These are phyloP conservation scores for Gracilaria domingensis DNA, from an alignment of 23 red algal genomes.

Conservation along the genomic window DNA sequence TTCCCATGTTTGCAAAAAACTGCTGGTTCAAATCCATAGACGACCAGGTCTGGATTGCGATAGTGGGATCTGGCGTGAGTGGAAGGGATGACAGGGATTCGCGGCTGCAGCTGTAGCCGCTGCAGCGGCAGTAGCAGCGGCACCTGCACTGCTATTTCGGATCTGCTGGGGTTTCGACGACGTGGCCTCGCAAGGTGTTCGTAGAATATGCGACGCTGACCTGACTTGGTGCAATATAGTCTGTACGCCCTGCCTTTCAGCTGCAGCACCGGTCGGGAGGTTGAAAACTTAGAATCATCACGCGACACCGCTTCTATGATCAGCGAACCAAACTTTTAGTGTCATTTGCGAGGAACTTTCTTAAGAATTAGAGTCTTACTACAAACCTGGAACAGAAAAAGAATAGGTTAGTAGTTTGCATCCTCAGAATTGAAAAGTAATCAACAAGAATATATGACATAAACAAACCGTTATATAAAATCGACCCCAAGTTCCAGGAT, in stretches of 20 bases:
- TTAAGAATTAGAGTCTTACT: too few species aligned
- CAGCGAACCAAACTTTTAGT: too few species aligned
- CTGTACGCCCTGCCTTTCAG: neutral
- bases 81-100: neutral
- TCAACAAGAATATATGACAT: too few species aligned
- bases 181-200: neutral
- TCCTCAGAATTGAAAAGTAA: too few species aligned
- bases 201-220: neutral
- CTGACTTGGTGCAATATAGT: neutral
- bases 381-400: too few species aligned
- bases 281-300: too few species aligned
- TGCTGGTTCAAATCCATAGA: constrained; percentile 10
- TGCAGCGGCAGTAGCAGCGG: constrained; percentile 47
- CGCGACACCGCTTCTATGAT: too few species aligned
- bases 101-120: constrained; percentile 41
- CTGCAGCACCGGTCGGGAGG: neutral
- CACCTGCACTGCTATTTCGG: neutral
- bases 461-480: neutral
- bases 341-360: too few species aligned
- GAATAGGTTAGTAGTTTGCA: too few species aligned
- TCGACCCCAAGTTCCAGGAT: neutral
- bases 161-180: neutral
- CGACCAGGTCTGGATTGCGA: constrained; percentile 4
- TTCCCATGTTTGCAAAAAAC: neutral
- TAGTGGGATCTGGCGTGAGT: neutral